Evolutionary conservation across 106 monocot species (phyloP).

Genomic region (Posidonia australis): DNA sequence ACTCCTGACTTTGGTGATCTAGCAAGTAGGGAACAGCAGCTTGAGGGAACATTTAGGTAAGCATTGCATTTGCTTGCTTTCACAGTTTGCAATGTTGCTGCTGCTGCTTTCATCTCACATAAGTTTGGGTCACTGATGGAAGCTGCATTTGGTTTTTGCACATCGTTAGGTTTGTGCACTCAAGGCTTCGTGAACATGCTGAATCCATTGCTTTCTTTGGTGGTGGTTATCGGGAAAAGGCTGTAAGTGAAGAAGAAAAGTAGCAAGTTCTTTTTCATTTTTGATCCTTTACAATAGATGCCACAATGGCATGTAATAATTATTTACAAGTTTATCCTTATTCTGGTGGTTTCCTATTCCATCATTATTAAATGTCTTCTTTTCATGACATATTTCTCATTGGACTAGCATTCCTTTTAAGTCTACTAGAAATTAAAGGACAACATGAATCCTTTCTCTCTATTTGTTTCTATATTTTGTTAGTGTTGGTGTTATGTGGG

Average conservation of each 20-base stretch:
- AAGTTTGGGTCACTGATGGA: not conserved
- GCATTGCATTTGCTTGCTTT: not conserved
- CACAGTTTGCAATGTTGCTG: not conserved
- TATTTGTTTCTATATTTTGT: no score
- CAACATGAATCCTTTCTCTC: no score
- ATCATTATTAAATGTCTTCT: no score
- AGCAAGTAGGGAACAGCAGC: slow-evolving; percentile 77
- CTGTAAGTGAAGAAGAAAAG: slow-evolving; percentile 48
- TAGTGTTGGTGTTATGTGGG: no score
- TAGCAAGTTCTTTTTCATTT: not conserved
- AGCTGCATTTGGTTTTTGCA: not conserved
- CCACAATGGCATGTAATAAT: no score
- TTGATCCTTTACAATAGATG: not conserved
- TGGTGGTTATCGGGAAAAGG: slow-evolving; percentile 92
- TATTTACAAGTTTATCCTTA: no score
- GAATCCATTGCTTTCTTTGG: slow-evolving; percentile 99
- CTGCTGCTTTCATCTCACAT: not conserved
- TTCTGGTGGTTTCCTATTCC: no score
- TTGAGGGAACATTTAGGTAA: slow-evolving; percentile 95
- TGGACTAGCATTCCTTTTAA: no score
- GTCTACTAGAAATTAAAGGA: no score
- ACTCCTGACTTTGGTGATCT: slow-evolving; percentile 94
- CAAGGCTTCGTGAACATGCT: slow-evolving; percentile 91
- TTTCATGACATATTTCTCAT: no score
- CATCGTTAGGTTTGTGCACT: slow-evolving; percentile 74